phyloP scores from a whole-genome alignment of 2,329 filamentous ascomycete species.

The Talaromyces sp. region DNA sequence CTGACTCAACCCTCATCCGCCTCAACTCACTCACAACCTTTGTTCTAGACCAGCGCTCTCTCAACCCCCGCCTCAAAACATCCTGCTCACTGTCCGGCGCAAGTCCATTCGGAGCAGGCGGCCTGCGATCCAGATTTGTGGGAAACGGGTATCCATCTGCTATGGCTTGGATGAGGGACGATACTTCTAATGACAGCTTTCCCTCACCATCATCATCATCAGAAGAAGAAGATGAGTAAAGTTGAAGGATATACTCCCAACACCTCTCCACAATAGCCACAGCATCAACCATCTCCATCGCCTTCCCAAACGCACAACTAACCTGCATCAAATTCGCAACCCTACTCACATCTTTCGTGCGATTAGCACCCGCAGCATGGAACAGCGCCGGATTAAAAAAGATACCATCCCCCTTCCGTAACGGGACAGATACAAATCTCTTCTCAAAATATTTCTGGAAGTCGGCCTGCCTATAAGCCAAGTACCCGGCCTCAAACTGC shows the following conservation, averaged over 20 bases:
- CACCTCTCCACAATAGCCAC: neutral
- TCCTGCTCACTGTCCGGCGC: neutral
- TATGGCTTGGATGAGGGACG: neutral
- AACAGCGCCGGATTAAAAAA: neutral
- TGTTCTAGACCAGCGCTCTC: conserved; percentile 40
- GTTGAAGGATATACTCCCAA: neutral
- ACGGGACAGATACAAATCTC: neutral
- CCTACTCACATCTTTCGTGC: neutral
- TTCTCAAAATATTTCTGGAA: neutral
- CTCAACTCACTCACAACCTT: conserved; percentile 45
- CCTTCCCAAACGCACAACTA: neutral
- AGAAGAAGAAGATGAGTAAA: neutral
- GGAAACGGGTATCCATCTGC: neutral
- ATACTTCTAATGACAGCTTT: neutral
- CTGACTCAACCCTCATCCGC: conserved; percentile 39
- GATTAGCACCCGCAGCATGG: neutral
- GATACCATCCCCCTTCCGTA: neutral
- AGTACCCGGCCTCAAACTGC: neutral
- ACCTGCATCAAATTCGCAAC: neutral
- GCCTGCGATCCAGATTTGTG: neutral
- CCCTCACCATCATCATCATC: neutral
- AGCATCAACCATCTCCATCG: neutral
- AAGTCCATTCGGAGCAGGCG: neutral
- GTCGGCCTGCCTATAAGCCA: neutral
- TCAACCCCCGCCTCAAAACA: neutral